Percentiles rank a stretch among this genome's conserved stretches.
Conservation (phyloP, 257 asterid genomes). For the Solanum appendiculatum region DNA sequence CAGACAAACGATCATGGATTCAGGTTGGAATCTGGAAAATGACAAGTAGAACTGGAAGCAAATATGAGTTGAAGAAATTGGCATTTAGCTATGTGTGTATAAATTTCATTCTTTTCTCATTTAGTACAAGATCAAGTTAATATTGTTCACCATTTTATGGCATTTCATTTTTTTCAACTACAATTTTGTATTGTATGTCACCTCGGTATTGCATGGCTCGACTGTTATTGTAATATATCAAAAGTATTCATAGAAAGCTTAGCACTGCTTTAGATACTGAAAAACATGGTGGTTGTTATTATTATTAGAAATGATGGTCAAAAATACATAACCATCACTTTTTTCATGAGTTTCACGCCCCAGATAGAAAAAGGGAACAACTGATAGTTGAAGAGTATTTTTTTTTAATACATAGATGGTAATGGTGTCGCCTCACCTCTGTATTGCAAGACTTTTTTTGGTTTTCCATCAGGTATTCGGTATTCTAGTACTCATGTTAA, state of each 20-base stretch:
- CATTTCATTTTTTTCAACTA: neutral
- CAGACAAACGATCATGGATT: neutral
- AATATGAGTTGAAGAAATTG: neutral
- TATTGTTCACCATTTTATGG: neutral
- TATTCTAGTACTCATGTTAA: too few relatives aligned
- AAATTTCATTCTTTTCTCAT: neutral
- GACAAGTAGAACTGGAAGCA: neutral
- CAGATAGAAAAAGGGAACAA: too few relatives aligned
- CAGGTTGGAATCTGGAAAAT: neutral
- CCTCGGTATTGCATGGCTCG: neutral
- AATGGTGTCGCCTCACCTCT: too few relatives aligned
- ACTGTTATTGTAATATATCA: neutral
- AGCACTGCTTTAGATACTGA: neutral
- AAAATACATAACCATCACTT: neutral
- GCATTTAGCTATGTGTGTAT: neutral
- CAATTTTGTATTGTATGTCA: neutral
- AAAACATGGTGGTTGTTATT: neutral
- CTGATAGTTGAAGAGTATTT: too few relatives aligned
- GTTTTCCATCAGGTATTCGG: too few relatives aligned
- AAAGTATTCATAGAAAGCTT: neutral
- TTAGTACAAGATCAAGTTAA: neutral
- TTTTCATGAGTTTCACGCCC: neutral
- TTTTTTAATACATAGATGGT: too few relatives aligned
- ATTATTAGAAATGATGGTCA: neutral
- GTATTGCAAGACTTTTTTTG: too few relatives aligned